Percentiles rank a stretch among this genome's conserved stretches.
phyloP scores from a whole-genome alignment of 768 basidiomycete genomes.

The Boletus reticuloceps region DNA sequence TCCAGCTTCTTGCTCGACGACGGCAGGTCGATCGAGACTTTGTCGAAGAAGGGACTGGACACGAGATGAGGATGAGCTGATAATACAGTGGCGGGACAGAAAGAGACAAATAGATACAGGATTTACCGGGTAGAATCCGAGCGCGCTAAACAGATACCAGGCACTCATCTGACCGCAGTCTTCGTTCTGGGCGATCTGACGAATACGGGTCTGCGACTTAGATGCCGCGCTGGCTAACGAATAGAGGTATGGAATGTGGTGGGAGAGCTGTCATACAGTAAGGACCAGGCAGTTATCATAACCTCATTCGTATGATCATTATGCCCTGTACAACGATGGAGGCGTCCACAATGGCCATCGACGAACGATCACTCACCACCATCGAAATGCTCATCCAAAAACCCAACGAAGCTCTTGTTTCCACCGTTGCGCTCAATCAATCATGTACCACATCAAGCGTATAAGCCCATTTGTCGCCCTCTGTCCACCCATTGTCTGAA shows the following conservation, averaged over 20 bases:
- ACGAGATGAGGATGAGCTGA: neutral
- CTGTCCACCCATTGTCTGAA: slow-evolving; percentile 72
- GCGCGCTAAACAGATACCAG: slow-evolving; percentile 81
- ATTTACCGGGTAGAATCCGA: slow-evolving; percentile 86
- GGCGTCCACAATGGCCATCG: no score
- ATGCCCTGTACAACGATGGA: slow-evolving; percentile 46
- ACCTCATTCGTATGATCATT: slow-evolving; percentile 83
- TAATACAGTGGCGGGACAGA: neutral
- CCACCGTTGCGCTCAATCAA: slow-evolving; percentile 66
- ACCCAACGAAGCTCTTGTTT: no score
- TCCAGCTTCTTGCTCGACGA: slow-evolving; percentile 35
- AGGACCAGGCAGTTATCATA: neutral
- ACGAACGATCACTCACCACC: no score
- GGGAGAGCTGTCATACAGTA: slow-evolving; percentile 57
- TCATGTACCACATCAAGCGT: slow-evolving; percentile 78
- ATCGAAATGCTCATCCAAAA: no score
- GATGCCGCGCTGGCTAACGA: slow-evolving; percentile 67
- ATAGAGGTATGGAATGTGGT: slow-evolving; percentile 85
- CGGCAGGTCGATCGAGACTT: slow-evolving; percentile 56
- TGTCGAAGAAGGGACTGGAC: slow-evolving; percentile 50
- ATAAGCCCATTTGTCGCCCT: slow-evolving; percentile 78
- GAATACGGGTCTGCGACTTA: slow-evolving; percentile 68
- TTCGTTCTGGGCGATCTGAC: slow-evolving; percentile 79
- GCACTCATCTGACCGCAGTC: slow-evolving; percentile 92
- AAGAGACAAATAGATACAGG: no score